Base-by-base conservation (phyloP, 2,329 filamentous ascomycete genomes). In the Cytospora schulzeri region DNA sequence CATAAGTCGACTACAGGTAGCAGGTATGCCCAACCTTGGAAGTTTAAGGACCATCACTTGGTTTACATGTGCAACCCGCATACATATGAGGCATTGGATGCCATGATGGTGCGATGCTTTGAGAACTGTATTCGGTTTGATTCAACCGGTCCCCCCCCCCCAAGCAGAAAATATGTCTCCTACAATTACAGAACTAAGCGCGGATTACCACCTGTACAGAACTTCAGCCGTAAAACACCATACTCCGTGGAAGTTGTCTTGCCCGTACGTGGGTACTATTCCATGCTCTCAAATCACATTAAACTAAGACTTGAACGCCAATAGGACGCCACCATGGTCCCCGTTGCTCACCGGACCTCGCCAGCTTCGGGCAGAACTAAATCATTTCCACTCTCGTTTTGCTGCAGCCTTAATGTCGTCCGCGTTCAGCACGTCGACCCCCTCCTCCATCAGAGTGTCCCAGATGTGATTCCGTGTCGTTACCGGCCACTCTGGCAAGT, bases 361-460 rank as follows among this genome's bases (percentile, higher is more conserved):
- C 28, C n/a, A 26, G 51, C 29, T n/a, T 22, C 38, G 12, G 14
- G 11, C 33, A 35, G 33, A 11, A 35, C 11, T 35, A 14, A 12
- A 62, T 29, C 55, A 60, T 22, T 60, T 4, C 79, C 80, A 83
- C 54, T 78, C 73, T 67, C 71, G 72, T 65, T 68, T 76, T 17
- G 77, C 76, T 22, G 78, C 82, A 1, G 76, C 81, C 63, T 76
- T 75, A 62, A 89, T 71, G 71, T 89, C 84, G 73, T 89, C 87
- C 6, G 85, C 84, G 71, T 88, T 89, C 59, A 90, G 70, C 53
- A 88, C 74, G 71, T 88, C 86, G 4, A 85, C 83, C 0, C 84
- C 86, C 68, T 86, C 83, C n/a, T 78, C 73, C 14, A 84, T 71
- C 38, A 89, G 70, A 1, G 80, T 75, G 60, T 80, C 76, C 86